These are phyloP conservation scores for Pontederia crassipes DNA, from an alignment of 176 grass and related monocot genomes.

Conservation along the genomic window DNA sequence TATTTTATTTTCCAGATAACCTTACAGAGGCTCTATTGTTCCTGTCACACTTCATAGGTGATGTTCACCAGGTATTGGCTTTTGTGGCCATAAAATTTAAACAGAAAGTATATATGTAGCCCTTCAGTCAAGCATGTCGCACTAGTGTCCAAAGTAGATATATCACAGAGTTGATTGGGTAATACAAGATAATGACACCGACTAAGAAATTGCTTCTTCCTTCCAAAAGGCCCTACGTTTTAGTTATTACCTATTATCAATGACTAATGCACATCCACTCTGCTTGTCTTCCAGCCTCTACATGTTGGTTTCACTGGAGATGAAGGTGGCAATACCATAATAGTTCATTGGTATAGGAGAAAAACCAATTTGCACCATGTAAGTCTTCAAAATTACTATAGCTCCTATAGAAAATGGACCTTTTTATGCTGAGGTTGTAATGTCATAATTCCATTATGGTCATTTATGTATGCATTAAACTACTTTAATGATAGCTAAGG, in stretches of 20 bases:
- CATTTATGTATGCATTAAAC: background rate
- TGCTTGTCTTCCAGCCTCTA: background rate
- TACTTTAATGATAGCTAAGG: too few species aligned
- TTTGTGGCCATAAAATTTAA: background rate
- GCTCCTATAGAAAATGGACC: background rate
- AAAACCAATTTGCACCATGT: slow-evolving; percentile 18
- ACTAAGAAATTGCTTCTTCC: background rate
- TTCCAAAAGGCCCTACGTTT: background rate
- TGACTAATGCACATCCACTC: background rate
- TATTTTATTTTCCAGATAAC: slow-evolving; percentile 2
- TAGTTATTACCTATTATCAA: too few species aligned
- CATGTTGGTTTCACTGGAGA: slow-evolving; percentile 15
- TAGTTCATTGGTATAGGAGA: slow-evolving; percentile 9
- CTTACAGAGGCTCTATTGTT: slow-evolving; percentile 15
- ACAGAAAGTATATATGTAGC: background rate
- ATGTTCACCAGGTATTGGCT: slow-evolving; percentile 14
- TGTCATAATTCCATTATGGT: background rate
- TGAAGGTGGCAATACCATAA: slow-evolving; percentile 11
- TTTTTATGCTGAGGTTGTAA: background rate
- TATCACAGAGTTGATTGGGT: background rate
- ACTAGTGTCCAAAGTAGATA: background rate
- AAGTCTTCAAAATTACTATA: slow-evolving; percentile 1
- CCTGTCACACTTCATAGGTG: slow-evolving; percentile 10
- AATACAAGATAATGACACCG: background rate
- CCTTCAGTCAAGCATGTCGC: background rate